phyloP scores from a whole-genome alignment of 176 grass and related monocot species.

The Hordeum marinum region DNA sequence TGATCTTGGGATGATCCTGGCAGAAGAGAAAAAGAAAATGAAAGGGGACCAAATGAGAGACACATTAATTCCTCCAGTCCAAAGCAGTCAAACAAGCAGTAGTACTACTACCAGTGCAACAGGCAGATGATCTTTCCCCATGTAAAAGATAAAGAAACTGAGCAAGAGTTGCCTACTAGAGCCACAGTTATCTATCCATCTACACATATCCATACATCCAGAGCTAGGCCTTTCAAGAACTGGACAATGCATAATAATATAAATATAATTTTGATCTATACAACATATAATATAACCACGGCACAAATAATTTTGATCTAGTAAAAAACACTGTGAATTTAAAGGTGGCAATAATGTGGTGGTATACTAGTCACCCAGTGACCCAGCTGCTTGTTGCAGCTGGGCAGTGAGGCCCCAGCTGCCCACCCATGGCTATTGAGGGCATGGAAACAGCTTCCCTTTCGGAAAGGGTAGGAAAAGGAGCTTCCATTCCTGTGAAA shows the following conservation, averaged over 20 bases:
- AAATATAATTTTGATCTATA: not conserved
- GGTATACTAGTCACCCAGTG: not conserved
- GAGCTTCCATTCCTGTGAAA: constrained; percentile 50
- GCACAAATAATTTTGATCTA: not conserved
- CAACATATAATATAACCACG: not conserved
- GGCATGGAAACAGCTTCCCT: constrained; percentile 39
- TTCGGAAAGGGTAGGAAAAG: constrained; percentile 52
- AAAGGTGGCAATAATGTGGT: not conserved
- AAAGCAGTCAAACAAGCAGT: constrained; percentile 43
- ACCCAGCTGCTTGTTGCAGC: constrained; percentile 16
- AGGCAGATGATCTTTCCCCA: constrained; percentile 22
- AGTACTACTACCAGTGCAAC: not conserved
- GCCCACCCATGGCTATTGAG: not conserved
- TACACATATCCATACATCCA: not conserved
- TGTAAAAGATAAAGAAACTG: constrained; percentile 21
- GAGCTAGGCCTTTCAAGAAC: constrained; percentile 6
- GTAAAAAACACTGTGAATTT: not conserved
- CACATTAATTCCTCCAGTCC: constrained; percentile 25
- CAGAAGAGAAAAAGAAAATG: not conserved
- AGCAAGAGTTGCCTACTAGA: not conserved
- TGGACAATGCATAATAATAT: not conserved
- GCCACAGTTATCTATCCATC: not conserved
- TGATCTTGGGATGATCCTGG: constrained; percentile 83
- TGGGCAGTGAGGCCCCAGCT: not conserved
- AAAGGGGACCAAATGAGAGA: constrained; percentile 14